These are phyloP conservation scores for Aspergillus sparsus DNA, from an alignment of 495 filamentous ascomycete species.

Conservation along the genomic window DNA sequence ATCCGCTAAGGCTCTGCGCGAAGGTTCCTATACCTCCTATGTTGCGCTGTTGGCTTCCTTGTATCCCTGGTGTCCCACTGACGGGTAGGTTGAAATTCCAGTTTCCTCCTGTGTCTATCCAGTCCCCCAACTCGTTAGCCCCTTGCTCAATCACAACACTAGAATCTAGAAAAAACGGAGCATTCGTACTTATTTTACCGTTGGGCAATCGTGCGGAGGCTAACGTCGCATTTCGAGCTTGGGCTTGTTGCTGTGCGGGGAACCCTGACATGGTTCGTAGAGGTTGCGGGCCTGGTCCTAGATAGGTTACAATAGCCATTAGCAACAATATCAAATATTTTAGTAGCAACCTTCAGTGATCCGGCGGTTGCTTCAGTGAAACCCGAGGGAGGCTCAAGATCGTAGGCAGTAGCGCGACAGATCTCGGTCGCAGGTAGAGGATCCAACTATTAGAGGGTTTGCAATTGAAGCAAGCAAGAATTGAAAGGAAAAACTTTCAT, in stretches of 20 bases:
- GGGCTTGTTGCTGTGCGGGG: conserved; percentile 64
- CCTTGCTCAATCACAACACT: conserved; percentile 14
- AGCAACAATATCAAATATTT: conserved; percentile 29
- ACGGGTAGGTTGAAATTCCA: conserved; percentile 80
- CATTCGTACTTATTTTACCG: conserved; percentile 68
- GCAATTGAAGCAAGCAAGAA: conserved; percentile 28
- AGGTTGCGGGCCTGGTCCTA: conserved; percentile 68
- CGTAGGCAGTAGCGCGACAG: conserved; percentile 25
- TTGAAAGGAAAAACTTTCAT: conserved; percentile 4
- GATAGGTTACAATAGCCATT: conserved; percentile 25
- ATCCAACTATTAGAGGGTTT: conserved; percentile 23
- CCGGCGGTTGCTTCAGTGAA: conserved; percentile 21
- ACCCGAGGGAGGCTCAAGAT: conserved; percentile 23
- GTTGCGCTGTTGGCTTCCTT: conserved; percentile 61
- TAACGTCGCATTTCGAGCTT: conserved; percentile 57
- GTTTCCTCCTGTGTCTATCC: conserved; percentile 63
- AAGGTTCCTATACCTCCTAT: conserved; percentile 67
- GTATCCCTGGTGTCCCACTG: conserved; percentile 62
- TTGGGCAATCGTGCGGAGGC: conserved; percentile 72
- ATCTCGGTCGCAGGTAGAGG: conserved; percentile 34
- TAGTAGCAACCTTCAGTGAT: not conserved
- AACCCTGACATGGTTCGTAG: conserved; percentile 71
- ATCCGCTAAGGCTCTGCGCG: conserved; percentile 77
- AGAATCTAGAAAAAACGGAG: conserved; percentile 10
- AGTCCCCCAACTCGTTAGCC: conserved; percentile 37